Percentiles rank a stretch among this genome's conserved stretches.
These are phyloP conservation scores for Mortierella sp. DNA, from an alignment of 371 early-diverging fungal genomes.

Conservation along the genomic window DNA sequence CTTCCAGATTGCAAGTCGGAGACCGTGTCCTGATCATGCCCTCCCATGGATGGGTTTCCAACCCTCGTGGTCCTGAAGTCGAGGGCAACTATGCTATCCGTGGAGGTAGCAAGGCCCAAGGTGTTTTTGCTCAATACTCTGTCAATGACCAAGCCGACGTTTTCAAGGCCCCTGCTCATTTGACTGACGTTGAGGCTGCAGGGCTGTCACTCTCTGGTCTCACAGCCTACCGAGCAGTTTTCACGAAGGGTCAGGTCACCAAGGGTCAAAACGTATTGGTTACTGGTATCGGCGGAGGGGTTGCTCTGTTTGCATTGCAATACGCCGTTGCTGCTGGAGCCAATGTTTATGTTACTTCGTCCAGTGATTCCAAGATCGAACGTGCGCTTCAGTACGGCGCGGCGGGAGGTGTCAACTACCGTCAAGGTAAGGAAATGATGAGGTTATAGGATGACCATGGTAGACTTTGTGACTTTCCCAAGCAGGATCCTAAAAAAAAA, in stretches of 20 bases:
- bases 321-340: slow-evolving; percentile 76
- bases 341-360: slow-evolving; percentile 78
- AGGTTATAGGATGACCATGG: too few species aligned
- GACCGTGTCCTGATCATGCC: slow-evolving; percentile 67
- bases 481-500: too few species aligned
- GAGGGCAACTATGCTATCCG: slow-evolving; percentile 62
- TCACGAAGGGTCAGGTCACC: slow-evolving; percentile 67
- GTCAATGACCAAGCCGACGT: slow-evolving; percentile 61
- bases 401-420: slow-evolving; percentile 76
- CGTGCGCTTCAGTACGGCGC: slow-evolving; percentile 73
- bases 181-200: slow-evolving; percentile 71
- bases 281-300: slow-evolving; percentile 83
- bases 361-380: slow-evolving; percentile 68
- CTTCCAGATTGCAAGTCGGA: slow-evolving; percentile 32
- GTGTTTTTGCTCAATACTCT: slow-evolving; percentile 70
- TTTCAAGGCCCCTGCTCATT: slow-evolving; percentile 66
- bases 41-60: slow-evolving; percentile 65
- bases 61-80: slow-evolving; percentile 73
- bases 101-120: slow-evolving; percentile 68
- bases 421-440: too few species aligned
- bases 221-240: slow-evolving; percentile 73
- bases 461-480: too few species aligned
- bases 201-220: slow-evolving; percentile 77
- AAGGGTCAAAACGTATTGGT: slow-evolving; percentile 72
- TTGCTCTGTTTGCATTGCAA: slow-evolving; percentile 74